Evolutionary conservation across 371 early-diverging fungal genomes (phyloP).

Genomic region (Dichotomocladium elegans): DNA sequence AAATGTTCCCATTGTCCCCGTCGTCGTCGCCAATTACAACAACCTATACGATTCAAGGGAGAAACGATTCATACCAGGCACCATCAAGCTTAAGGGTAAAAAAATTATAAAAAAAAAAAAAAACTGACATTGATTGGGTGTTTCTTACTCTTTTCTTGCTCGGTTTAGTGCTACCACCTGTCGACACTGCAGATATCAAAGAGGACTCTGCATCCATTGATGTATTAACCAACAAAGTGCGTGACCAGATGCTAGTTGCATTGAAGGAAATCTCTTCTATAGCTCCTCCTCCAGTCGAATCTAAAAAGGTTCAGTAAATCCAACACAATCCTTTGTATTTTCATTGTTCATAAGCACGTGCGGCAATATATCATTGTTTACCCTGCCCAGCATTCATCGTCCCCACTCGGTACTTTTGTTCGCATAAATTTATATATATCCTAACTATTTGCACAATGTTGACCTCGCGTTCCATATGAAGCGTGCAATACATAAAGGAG

Average conservation of each 20-base stretch:
- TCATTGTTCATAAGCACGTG: no score
- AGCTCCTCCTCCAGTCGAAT: background rate
- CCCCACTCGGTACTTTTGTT: no score
- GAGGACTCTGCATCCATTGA: constrained; percentile 71
- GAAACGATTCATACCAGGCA: constrained; percentile 64
- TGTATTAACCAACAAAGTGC: constrained; percentile 56
- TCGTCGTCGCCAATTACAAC: constrained; percentile 79
- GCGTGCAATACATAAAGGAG: no score
- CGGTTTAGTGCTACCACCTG: constrained; percentile 73
- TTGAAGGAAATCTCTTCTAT: constrained; percentile 66
- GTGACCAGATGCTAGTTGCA: constrained; percentile 70
- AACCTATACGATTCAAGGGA: constrained; percentile 64
- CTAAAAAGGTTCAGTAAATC: no score
- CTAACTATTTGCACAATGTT: no score
- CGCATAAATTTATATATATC: no score
- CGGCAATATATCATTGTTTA: no score
- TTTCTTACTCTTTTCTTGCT: background rate
- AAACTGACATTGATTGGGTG: background rate
- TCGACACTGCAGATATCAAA: constrained; percentile 60
- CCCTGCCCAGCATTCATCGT: no score
- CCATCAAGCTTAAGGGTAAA: constrained; percentile 69
- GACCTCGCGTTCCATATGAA: no score
- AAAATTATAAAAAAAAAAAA: no score
- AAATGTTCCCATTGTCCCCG: constrained; percentile 85
- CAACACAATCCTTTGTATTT: no score